A percentile compares a stretch with the other conserved stretches of the same genome.
These are phyloP conservation scores for Candida coquimbonensis DNA, from an alignment of 805 yeast genomes.

Conservation along the genomic window DNA sequence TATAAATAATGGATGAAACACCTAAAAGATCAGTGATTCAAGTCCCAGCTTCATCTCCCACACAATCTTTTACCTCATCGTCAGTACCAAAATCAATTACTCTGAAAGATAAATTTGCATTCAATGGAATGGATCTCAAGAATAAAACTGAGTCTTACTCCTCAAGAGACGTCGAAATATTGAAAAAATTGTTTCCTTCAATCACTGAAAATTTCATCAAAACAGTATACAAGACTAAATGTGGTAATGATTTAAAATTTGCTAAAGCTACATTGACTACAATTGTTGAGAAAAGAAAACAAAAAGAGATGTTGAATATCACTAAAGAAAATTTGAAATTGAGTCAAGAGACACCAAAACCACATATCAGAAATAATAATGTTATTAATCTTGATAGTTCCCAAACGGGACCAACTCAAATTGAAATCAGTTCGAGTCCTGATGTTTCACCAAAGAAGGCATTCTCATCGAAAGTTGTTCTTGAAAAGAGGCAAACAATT, in stretches of 20 bases:
- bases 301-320: slow-evolving; percentile 11
- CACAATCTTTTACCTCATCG: slow-evolving; percentile 6
- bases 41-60: slow-evolving; percentile 46
- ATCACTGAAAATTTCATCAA: slow-evolving; percentile 28
- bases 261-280: slow-evolving; percentile 27
- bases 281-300: slow-evolving; percentile 25
- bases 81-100: slow-evolving; percentile 6
- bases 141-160: slow-evolving; percentile 7
- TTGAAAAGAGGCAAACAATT: slow-evolving; percentile 31
- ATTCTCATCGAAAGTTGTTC: slow-evolving; percentile 28
- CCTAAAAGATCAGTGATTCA: slow-evolving; percentile 29
- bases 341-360: neutral
- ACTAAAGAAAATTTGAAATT: slow-evolving; percentile 2
- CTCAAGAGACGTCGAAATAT: slow-evolving; percentile 19
- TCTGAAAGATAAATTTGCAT: slow-evolving; percentile 38
- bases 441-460: slow-evolving; percentile 19
- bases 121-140: slow-evolving; percentile 24
- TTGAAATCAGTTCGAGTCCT: slow-evolving; percentile 22
- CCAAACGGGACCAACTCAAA: neutral
- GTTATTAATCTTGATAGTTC: neutral
- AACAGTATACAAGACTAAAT: slow-evolving; percentile 33
- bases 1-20: slow-evolving; percentile 1
- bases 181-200: slow-evolving; percentile 25
- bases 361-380: neutral
- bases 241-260: slow-evolving; percentile 25